These are phyloP conservation scores for Flaveria trinervia DNA, from an alignment of 129 eudicot species.

Conservation along the genomic window DNA sequence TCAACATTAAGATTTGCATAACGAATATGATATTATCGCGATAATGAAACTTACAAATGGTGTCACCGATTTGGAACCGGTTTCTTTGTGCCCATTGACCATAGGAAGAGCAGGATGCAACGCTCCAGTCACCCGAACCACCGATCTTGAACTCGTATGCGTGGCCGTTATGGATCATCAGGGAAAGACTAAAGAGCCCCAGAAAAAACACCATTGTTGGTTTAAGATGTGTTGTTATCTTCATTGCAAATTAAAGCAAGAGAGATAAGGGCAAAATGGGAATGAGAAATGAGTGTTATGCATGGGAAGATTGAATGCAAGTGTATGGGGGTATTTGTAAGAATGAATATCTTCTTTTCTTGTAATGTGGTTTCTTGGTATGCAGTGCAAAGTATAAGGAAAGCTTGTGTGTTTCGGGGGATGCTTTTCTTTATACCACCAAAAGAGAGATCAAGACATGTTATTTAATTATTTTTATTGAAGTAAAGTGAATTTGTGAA, in stretches of 20 bases:
- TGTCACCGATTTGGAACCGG: slow-evolving; percentile 70
- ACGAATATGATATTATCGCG: background rate
- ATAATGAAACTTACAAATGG: slow-evolving; percentile 50
- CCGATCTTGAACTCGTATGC: slow-evolving; percentile 66
- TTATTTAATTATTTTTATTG: background rate
- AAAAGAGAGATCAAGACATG: slow-evolving; percentile 1
- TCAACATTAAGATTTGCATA: background rate
- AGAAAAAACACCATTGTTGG: slow-evolving; percentile 26
- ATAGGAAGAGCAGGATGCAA: slow-evolving; percentile 37
- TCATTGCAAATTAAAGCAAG: slow-evolving; percentile 38
- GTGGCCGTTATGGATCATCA: slow-evolving; percentile 43
- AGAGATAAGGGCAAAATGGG: slow-evolving; percentile 24
- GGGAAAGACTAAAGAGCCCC: slow-evolving; percentile 45
- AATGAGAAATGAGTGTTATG: slow-evolving; percentile 14
- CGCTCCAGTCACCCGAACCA: slow-evolving; percentile 64
- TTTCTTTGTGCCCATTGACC: slow-evolving; percentile 78
- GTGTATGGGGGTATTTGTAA: slow-evolving; percentile 51
- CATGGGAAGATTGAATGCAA: slow-evolving; percentile 15
- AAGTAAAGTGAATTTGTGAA: background rate
- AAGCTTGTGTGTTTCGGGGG: slow-evolving; percentile 35
- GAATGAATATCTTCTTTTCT: slow-evolving; percentile 51
- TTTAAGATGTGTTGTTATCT: slow-evolving; percentile 27
- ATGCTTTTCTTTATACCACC: slow-evolving; percentile 65
- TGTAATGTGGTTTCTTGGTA: slow-evolving; percentile 53
- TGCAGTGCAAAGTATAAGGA: slow-evolving; percentile 54